A percentile compares a stretch with the other conserved stretches of the same genome.
Evolutionary conservation across 306 rosid genomes (phyloP).

Genomic region (Citrullus mucosospermus): DNA sequence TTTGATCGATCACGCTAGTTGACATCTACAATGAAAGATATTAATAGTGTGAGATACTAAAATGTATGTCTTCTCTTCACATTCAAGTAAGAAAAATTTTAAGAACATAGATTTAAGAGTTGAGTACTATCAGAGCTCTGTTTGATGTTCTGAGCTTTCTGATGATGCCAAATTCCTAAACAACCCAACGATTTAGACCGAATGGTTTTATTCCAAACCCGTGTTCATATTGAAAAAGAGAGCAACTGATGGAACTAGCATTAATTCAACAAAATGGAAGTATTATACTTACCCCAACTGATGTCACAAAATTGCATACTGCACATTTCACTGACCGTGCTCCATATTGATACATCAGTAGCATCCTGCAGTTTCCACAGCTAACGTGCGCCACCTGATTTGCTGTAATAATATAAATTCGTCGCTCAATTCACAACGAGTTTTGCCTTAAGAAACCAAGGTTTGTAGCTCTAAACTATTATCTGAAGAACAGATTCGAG

Average conservation of each 20-base stretch:
- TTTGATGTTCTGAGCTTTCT: not conserved
- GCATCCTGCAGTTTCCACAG: conserved; percentile 94
- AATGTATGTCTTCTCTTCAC: not conserved
- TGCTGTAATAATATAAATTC: conserved; percentile 40
- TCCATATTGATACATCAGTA: conserved; percentile 87
- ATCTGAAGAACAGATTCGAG: not conserved
- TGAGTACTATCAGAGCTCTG: not conserved
- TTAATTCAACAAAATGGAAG: not conserved
- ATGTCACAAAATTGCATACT: conserved; percentile 95
- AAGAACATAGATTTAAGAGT: not conserved
- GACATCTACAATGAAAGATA: conserved; percentile 2
- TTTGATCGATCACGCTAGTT: not conserved
- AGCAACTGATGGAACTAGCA: not conserved
- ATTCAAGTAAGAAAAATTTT: not conserved
- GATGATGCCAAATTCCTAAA: not conserved
- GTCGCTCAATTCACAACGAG: not conserved
- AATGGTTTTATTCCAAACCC: not conserved
- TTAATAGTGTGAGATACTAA: not conserved
- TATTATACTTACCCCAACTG: conserved; percentile 68
- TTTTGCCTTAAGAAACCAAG: not conserved
- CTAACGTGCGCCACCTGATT: conserved; percentile 98
- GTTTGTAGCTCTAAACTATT: not conserved
- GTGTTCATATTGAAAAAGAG: not conserved
- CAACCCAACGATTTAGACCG: not conserved
- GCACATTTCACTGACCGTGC: conserved; percentile 96